Evolutionary conservation across 352 stramenopile genomes (phyloP).

Genomic region (Globisporangium abappressorium): DNA sequence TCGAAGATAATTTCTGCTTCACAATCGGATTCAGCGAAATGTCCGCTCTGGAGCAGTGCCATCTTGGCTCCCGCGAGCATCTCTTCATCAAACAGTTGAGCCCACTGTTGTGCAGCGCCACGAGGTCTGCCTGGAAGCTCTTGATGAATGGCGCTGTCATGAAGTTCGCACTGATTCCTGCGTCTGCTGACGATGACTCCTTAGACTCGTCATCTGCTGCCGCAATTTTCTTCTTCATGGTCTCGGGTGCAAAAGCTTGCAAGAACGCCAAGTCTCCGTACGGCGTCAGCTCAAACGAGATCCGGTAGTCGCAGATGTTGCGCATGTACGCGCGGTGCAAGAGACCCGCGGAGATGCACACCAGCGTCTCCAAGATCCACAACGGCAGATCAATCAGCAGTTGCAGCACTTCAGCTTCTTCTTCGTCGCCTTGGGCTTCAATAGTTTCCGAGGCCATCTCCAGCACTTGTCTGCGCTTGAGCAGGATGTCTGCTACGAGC

Average conservation of each 20-base stretch:
- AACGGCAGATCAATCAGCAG: conserved; percentile 56
- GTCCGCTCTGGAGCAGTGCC: conserved; percentile 73
- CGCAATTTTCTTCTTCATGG: conserved; percentile 22
- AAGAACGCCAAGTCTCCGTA: conserved; percentile 79
- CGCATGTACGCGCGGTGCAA: conserved; percentile 70
- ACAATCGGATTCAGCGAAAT: conserved; percentile 70
- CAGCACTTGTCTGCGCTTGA: conserved; percentile 37
- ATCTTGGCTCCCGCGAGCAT: conserved; percentile 71
- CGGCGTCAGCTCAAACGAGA: conserved; percentile 78
- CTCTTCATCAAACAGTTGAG: conserved; percentile 52
- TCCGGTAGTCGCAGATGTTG: conserved; percentile 74
- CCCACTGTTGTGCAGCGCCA: conserved; percentile 44
- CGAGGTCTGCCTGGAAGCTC: conserved; percentile 53
- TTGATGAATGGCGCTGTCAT: conserved; percentile 53
- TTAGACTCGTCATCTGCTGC: conserved; percentile 18
- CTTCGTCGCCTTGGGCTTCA: conserved; percentile 15
- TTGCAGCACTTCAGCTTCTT: conserved; percentile 21
- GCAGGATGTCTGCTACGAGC: conserved; percentile 40
- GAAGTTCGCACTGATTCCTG: conserved; percentile 20
- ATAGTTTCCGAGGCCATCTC: conserved; percentile 9
- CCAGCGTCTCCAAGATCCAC: conserved; percentile 64
- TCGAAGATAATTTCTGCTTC: conserved; percentile 58
- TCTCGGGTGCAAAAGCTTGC: conserved; percentile 65
- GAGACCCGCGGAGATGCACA: conserved; percentile 63
- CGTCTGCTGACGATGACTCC: conserved; percentile 15